These are phyloP conservation scores for Alternaria dauci DNA, from an alignment of 2,329 filamentous ascomycete species.

Conservation along the genomic window DNA sequence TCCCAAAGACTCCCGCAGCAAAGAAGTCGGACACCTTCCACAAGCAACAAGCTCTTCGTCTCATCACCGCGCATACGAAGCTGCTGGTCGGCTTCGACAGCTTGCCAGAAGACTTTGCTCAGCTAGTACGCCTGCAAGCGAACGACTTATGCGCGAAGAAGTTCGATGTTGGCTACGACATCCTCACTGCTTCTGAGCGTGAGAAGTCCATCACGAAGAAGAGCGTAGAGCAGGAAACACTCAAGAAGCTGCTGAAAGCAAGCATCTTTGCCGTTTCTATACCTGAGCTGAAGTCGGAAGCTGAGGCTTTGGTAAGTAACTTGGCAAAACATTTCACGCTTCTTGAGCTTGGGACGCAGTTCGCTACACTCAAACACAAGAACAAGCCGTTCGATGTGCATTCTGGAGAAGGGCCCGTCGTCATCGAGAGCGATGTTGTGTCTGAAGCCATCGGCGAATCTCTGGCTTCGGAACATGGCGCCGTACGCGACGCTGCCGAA, in stretches of 20 bases:
- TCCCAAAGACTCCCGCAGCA: constrained; percentile 67
- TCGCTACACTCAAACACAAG: constrained; percentile 80
- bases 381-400: constrained; percentile 83
- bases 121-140: constrained; percentile 85
- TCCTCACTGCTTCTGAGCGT: constrained; percentile 78
- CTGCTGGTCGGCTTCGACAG: constrained; percentile 86
- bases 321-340: constrained; percentile 90
- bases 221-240: constrained; percentile 77
- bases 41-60: constrained; percentile 89
- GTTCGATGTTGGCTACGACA: constrained; percentile 72
- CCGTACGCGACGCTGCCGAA: constrained; percentile 84
- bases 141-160: constrained; percentile 82
- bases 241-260: constrained; percentile 89
- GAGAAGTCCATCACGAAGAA: constrained; percentile 88
- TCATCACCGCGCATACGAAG: constrained; percentile 90
- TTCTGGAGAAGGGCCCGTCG: constrained; percentile 85
- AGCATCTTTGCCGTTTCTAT: constrained; percentile 85
- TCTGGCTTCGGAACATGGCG: constrained; percentile 81
- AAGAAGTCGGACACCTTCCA: constrained; percentile 83
- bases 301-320: constrained; percentile 77
- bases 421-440: constrained; percentile 84
- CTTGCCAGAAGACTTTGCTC: constrained; percentile 86
- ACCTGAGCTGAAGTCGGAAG: constrained; percentile 79
- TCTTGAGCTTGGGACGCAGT: constrained; percentile 84
- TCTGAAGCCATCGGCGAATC: constrained; percentile 91